Base-by-base conservation (phyloP, 1,139 yeast species). In the Wickerhamiella infanticola region DNA sequence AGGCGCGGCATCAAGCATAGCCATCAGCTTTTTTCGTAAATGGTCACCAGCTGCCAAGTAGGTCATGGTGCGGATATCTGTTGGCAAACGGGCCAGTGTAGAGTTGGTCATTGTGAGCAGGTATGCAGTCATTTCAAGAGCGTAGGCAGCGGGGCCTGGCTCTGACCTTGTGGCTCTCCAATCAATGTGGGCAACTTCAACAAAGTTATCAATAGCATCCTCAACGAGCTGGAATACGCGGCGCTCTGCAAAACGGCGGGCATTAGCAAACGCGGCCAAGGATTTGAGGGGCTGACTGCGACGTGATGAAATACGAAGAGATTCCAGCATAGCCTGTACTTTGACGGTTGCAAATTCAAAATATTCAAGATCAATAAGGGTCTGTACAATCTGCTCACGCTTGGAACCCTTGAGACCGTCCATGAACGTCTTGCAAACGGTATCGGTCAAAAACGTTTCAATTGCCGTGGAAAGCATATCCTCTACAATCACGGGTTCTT, bases 321-420 rank as follows among this genome's bases (percentile, higher is more conserved):
- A 55, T n/a, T 70, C 70, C 50, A 74, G 57, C 35, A 61, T 53
- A 26, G 55, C 55, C 39, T 72, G 66, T 39, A 73, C 61, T 49
- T 72, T 73, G 36, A 58, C 57, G 0, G 78, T 67, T 26, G 79
- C 77, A 40, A 64, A 65, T 42, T 81, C 72, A 61, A 88, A 88
- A 62, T 84, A 85, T 57, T 90, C 96, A 56, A 88, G 68, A 60
- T 90, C 86, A 48, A 93, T 80, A 53, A 83, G 70, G 54, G 85
- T 84, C 63, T 90, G 97, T 0, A 95, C 83, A 40, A 86, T 75
- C 53, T 86, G 86, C 62, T 90, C 98, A 50, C 86, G 81, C 29
- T 80, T 76, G 2, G 83, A 47, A 11, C 61, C 72, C 54, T 77
- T 70, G 37, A 86, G 71, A 55, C 83, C 81, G 18, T 72, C 74